Evolutionary conservation across 2,329 filamentous ascomycete species (phyloP), one percentile per base, ranked within the genome.

Genomic region (Apiospora koreana): DNA sequence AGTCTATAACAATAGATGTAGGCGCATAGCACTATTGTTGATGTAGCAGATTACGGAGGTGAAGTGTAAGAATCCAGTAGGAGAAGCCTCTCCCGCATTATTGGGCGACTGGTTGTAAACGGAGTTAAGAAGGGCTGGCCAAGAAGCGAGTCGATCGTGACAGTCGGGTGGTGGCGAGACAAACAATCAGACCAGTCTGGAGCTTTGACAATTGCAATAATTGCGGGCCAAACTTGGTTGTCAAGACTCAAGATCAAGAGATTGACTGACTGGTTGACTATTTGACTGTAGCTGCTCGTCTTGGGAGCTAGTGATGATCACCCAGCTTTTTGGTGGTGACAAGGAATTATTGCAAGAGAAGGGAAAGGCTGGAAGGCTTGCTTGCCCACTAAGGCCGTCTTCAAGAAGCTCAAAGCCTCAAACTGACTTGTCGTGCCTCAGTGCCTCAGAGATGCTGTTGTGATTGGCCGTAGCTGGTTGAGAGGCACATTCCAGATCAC

Each of bases 71-170:
- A 62, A 38, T 38, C 31, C 31, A 62, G 54, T 38, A 62, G 54
- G 54, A 62, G 54, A 38, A 62, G 54, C 54, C 54, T 62, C 54
- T 38, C 54, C 54, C 31, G 54, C 54, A 62, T 62, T 38, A 21
- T 62, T n/a, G 31, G 21, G 31, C 21, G 35, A 21, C n/a, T 18
- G 35, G 31, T 14, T 23, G n/a, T 38, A 6, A 18, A 35, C 31
- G 31, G 54, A 38, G 28, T 62, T 38, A 62, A 38, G 28, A 38
- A 62, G 6, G 31, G 31, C 54, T 3, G 54, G 18, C 54, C 31
- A 62, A n/a, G 31, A 12, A 62, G 31, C 54, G 16, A 16, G 41
- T 38, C 18, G 3, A n/a, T n/a, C n/a, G 50, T 58, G 25, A 16
- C 28, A 31, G 25, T 58, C 50, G 25, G 23, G 54, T 62, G 28